A percentile compares a stretch with the other conserved stretches of the same genome.
These are phyloP conservation scores for Ganoderma lucidum DNA, from an alignment of 1,284 basidiomycete genomes.

Conservation along the genomic window DNA sequence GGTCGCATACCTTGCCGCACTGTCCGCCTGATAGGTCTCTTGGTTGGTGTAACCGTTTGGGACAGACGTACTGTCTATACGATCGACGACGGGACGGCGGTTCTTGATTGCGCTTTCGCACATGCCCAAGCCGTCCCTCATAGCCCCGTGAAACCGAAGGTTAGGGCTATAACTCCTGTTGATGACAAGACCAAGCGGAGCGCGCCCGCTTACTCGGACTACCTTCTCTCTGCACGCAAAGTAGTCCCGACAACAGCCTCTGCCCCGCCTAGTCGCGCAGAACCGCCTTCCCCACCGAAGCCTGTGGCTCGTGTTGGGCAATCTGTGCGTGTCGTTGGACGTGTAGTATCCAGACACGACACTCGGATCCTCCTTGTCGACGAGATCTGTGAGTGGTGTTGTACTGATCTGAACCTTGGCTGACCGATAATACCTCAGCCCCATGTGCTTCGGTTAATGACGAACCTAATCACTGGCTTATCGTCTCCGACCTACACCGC, in stretches of 20 bases:
- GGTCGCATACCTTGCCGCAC: slow-evolving; percentile 74
- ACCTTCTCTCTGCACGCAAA: slow-evolving; percentile 19
- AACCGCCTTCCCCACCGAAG: slow-evolving; percentile 37
- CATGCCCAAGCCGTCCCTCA: slow-evolving; percentile 36
- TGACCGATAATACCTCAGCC: slow-evolving; percentile 22
- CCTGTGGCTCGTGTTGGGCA: slow-evolving; percentile 58
- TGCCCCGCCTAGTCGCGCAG: not conserved
- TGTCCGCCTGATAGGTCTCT: slow-evolving; percentile 64
- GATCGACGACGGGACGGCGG: slow-evolving; percentile 80
- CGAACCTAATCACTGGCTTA: slow-evolving; percentile 65
- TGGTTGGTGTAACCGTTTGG: slow-evolving; percentile 67
- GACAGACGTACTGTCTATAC: slow-evolving; percentile 66
- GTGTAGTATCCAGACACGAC: slow-evolving; percentile 50
- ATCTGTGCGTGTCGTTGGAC: slow-evolving; percentile 58
- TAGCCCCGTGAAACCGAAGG: slow-evolving; percentile 22
- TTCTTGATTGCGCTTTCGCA: slow-evolving; percentile 67
- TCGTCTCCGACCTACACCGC: slow-evolving; percentile 61
- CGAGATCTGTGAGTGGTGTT: slow-evolving; percentile 38
- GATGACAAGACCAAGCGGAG: not conserved
- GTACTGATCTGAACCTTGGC: not conserved
- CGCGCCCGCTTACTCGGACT: slow-evolving; percentile 24
- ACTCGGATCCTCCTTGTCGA: slow-evolving; percentile 57
- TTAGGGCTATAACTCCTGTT: not conserved
- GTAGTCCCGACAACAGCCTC: not conserved
- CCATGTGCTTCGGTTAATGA: slow-evolving; percentile 60